These are phyloP conservation scores for Colletotrichum musae DNA, from an alignment of 2,329 filamentous ascomycete species.

Conservation along the genomic window DNA sequence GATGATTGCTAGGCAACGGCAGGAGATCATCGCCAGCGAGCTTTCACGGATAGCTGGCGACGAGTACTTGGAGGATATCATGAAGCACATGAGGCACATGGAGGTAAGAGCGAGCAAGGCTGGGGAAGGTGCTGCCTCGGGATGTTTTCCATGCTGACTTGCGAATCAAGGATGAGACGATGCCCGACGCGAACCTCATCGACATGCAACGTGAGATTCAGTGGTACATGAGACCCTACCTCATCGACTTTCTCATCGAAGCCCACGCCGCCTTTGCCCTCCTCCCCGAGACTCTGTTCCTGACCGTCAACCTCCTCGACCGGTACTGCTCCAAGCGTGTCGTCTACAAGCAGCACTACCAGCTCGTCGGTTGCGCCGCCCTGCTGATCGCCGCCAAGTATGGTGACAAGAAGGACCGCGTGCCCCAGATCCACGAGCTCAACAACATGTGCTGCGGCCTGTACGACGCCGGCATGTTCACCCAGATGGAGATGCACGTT, in stretches of 20 bases:
- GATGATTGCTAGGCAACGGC: slow-evolving; percentile 84
- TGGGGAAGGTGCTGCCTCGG: background rate
- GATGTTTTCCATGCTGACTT: slow-evolving; percentile 17
- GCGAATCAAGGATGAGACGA: slow-evolving; percentile 76
- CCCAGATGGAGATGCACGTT: slow-evolving; percentile 99
- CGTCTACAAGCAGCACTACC: slow-evolving; percentile 99
- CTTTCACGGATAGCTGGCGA: slow-evolving; percentile 87
- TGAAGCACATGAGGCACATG: slow-evolving; percentile 96
- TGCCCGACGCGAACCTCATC: slow-evolving; percentile 96
- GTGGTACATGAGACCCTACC: slow-evolving; percentile 99
- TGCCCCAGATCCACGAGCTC: slow-evolving; percentile 96
- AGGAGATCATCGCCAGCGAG: slow-evolving; percentile 90
- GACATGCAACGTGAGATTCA: slow-evolving; percentile 99
- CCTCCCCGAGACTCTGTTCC: slow-evolving; percentile 93
- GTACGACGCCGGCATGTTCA: slow-evolving; percentile 99
- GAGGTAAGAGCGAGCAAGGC: slow-evolving; percentile 71
- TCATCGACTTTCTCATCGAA: slow-evolving; percentile 98
- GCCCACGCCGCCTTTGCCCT: slow-evolving; percentile 95
- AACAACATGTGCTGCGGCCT: slow-evolving; percentile 99
- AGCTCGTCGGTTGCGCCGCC: slow-evolving; percentile 95
- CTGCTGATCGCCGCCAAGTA: slow-evolving; percentile 98
- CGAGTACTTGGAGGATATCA: slow-evolving; percentile 94
- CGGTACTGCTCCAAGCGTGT: slow-evolving; percentile 98
- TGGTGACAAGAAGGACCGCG: slow-evolving; percentile 97
- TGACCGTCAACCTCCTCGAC: slow-evolving; percentile 96